Conservation (phyloP, 2,329 filamentous ascomycete species). For the Chalaropsis thielavioides region DNA sequence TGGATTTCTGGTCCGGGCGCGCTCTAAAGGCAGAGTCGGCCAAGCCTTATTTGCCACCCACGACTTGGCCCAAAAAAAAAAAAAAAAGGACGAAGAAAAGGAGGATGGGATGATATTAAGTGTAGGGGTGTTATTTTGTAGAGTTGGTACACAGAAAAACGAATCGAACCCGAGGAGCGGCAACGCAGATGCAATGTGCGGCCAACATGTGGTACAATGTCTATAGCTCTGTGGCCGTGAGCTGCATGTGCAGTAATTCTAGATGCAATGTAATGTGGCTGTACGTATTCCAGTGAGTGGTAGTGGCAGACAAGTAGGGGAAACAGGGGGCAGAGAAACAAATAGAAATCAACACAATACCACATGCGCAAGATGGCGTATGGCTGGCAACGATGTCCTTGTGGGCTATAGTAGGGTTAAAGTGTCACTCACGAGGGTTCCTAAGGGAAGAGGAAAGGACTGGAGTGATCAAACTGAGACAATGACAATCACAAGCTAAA, state of each 20-base stretch:
- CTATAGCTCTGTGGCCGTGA: background rate
- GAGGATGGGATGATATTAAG: background rate
- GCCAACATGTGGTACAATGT: background rate
- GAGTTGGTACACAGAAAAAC: background rate
- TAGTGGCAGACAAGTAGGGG: background rate
- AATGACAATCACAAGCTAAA: conserved; percentile 2
- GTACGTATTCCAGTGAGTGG: background rate
- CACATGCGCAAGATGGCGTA: background rate
- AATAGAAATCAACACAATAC: background rate
- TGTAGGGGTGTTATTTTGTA: background rate
- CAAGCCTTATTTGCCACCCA: background rate
- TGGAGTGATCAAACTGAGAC: background rate
- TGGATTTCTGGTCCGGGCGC: background rate
- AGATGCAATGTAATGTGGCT: background rate
- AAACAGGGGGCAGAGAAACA: too few relatives aligned
- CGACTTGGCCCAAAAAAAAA: background rate
- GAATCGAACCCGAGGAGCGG: background rate
- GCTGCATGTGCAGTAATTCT: background rate
- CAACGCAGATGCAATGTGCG: background rate
- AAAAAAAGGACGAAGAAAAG: background rate
- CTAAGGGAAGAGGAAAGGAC: background rate
- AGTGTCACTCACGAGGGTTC: background rate
- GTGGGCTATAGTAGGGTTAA: background rate
- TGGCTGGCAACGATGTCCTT: background rate
- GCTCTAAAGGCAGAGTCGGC: background rate